Evolutionary conservation across 163 green algal genomes (phyloP), one percentile per base, ranked within the genome.

Genomic region (Volvox carteri): DNA sequence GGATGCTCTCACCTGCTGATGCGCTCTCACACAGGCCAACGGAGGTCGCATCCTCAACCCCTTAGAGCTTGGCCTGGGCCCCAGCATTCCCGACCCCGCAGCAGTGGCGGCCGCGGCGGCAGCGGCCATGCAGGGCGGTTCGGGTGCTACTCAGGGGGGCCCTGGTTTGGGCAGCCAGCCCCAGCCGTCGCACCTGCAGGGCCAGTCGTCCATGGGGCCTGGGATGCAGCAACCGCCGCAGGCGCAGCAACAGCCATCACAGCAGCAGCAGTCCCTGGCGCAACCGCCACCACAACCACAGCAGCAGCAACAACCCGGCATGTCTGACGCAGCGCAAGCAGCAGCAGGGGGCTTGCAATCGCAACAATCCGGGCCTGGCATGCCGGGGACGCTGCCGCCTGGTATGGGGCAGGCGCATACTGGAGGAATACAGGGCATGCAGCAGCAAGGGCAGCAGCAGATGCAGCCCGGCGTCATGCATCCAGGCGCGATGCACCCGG

Each of bases 401-500:
- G 62, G 78, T 28, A 86, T 86, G 58, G 58, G 60, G 25, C 77
- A 85, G 12, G 18, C 54, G n/a, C 2, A 56, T n/a, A n/a, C n/a
- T n/a, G n/a, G n/a, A n/a, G n/a, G 48, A 2, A 76, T 86, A 30
- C 79, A 52, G 30, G 60, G 60, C 21, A 78, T 86, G 79, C 79
- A 65, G 35, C 54, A 76, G 56, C 50, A 50, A 50, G 44, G 42
- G 46, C 76, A 85, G 76, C 76, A 85, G 39, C 78, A 86, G 56
- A 76, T 86, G 78, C 78, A 86, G 41, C 78, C 78, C 2, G 78
- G 78, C 25, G 78, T n/a, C 37, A 85, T 85, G 78, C 74, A 81
- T 18, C 44, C 74, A 23, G 74, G 74, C 7, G 30, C 30, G 2
- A 84, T 84, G 75, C 77, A 85, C 77, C 77, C 77, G 8, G 62